Conservation (phyloP, 345 rosid genomes). For the Rubroshorea leprosula region DNA sequence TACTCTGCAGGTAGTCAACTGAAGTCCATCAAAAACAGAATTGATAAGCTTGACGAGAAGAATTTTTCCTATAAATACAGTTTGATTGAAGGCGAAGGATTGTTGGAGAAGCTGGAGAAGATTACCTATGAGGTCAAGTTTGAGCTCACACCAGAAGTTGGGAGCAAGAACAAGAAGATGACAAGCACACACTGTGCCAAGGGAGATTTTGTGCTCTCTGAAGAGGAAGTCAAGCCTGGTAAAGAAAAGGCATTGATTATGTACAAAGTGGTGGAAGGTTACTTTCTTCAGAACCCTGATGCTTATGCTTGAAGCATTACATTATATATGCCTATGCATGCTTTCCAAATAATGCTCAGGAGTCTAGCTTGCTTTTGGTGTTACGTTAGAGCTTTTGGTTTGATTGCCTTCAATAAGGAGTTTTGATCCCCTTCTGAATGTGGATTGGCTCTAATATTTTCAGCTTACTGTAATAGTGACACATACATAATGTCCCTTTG, state of each 20-base stretch:
- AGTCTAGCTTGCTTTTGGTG: too few species aligned
- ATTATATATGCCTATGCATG: too few species aligned
- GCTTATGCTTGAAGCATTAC: too few species aligned
- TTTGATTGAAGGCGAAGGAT: conserved; percentile 17
- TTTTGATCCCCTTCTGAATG: too few species aligned
- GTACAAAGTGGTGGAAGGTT: conserved; percentile 31
- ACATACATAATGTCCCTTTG: too few species aligned
- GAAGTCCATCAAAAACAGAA: conserved; percentile 25
- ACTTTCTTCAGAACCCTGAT: conserved; percentile 33
- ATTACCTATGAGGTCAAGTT: conserved; percentile 16
- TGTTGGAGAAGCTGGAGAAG: conserved; percentile 10
- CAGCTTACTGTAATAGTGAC: too few species aligned
- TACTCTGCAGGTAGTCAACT: conserved; percentile 19
- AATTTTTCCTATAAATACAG: conserved; percentile 14
- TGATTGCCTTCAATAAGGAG: too few species aligned
- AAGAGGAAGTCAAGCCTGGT: conserved; percentile 24
- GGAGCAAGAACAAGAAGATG: conserved; percentile 25
- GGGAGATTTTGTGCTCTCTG: conserved; percentile 12
- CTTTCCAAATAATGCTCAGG: too few species aligned
- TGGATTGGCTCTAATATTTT: too few species aligned
- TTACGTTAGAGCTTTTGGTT: too few species aligned
- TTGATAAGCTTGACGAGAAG: conserved; percentile 16
- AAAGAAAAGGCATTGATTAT: conserved; percentile 22
- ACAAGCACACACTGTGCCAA: conserved; percentile 20
- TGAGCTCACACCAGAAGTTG: conserved; percentile 24